Conservation (phyloP, 225 moss, liverwort and hornwort genomes). For the Polytrichum commune region DNA sequence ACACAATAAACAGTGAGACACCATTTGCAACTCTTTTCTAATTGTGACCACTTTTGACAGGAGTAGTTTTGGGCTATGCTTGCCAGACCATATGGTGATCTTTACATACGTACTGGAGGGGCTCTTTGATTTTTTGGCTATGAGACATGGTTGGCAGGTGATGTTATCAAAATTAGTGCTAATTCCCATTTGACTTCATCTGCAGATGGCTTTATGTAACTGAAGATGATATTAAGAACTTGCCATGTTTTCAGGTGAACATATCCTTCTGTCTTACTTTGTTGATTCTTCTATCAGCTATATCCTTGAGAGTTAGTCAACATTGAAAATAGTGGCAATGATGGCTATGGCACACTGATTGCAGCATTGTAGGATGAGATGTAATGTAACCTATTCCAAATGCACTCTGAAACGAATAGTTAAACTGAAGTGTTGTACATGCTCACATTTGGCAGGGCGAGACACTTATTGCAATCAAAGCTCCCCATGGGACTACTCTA, state of each 20-base stretch:
- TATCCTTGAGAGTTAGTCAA: neutral
- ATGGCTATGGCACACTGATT: no score
- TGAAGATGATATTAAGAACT: conserved; percentile 55
- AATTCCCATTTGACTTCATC: neutral
- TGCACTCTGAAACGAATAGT: no score
- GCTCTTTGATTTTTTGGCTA: no score
- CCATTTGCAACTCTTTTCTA: no score
- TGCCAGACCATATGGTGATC: no score
- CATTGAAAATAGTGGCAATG: no score
- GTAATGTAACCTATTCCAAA: no score
- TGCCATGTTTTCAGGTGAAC: conserved; percentile 57
- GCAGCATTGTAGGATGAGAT: no score
- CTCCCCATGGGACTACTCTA: conserved; percentile 59
- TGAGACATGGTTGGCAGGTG: neutral
- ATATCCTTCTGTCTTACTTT: neutral
- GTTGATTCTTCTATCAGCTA: neutral
- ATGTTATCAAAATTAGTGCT: neutral
- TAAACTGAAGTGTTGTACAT: no score
- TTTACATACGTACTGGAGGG: no score
- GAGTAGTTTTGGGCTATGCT: neutral
- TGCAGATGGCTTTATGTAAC: conserved; percentile 59
- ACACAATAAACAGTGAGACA: conserved; percentile 48
- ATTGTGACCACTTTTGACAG: neutral
- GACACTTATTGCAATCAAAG: conserved; percentile 61
- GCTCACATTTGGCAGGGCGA: conserved; percentile 32